Evolutionary conservation across 805 yeast genomes (phyloP).

Genomic region (Clavispora carvajalis): DNA sequence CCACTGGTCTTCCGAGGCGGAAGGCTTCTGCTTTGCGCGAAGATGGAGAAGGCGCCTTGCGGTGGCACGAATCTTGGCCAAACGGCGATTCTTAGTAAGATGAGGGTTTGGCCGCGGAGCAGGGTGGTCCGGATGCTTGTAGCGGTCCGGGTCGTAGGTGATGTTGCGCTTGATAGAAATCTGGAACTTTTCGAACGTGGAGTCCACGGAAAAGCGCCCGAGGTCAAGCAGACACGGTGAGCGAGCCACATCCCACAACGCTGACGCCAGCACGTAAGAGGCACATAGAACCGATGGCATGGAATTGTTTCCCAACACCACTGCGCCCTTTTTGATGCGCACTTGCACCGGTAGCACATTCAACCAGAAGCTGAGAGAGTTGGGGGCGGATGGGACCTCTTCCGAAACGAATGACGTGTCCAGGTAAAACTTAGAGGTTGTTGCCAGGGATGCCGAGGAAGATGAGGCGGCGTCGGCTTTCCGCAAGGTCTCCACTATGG

Average conservation of each 20-base stretch:
- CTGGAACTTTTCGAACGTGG: constrained; percentile 49
- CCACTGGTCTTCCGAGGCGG: constrained; percentile 42
- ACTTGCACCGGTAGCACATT: constrained; percentile 58
- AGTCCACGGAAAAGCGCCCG: constrained; percentile 42
- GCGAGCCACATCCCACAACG: constrained; percentile 50
- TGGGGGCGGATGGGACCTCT: not conserved
- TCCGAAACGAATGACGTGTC: not conserved
- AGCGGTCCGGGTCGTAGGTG: constrained; percentile 38
- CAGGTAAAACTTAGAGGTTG: not conserved
- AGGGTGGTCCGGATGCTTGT: not conserved
- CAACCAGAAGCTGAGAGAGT: constrained; percentile 16
- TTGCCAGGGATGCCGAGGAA: not conserved
- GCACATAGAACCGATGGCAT: constrained; percentile 70
- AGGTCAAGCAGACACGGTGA: constrained; percentile 48
- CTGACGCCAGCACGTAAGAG: constrained; percentile 51
- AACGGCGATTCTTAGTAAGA: not conserved
- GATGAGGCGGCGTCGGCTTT: constrained; percentile 5
- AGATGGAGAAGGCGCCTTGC: not conserved
- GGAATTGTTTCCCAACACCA: constrained; percentile 72
- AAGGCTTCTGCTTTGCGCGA: not conserved
- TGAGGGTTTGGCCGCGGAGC: not conserved
- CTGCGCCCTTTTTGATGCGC: constrained; percentile 57
- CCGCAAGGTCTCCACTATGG: constrained; percentile 41
- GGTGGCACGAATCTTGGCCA: not conserved
- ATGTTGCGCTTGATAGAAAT: constrained; percentile 67